Evolutionary conservation across 1,284 basidiomycete genomes (phyloP).

Genomic region (Rhodotorula sp.): DNA sequence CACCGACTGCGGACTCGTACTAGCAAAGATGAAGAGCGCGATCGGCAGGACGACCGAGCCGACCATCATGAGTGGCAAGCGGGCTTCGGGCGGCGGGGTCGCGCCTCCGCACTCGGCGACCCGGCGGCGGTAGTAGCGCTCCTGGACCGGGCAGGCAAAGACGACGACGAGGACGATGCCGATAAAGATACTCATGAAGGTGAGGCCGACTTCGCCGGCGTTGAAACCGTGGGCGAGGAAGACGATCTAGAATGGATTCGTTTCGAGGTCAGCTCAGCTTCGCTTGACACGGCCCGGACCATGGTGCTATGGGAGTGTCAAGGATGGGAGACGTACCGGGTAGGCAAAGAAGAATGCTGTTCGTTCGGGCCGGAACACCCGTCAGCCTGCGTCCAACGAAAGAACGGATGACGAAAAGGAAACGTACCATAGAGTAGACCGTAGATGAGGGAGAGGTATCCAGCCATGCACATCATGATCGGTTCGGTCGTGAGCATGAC

Average conservation of each 20-base stretch:
- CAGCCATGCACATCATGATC: conserved; percentile 64
- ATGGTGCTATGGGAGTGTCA: not conserved
- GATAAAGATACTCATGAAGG: conserved; percentile 25
- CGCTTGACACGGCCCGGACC: not conserved
- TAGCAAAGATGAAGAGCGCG: conserved; percentile 53
- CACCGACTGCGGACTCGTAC: conserved; percentile 50
- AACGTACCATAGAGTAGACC: conserved; percentile 25
- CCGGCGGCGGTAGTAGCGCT: conserved; percentile 28
- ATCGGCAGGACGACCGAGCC: conserved; percentile 49
- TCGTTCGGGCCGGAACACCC: too few species aligned
- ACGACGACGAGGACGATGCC: conserved; percentile 47
- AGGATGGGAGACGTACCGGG: not conserved
- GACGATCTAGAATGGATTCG: not conserved
- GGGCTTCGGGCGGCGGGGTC: conserved; percentile 43
- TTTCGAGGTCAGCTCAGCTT: not conserved
- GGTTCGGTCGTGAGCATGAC: conserved; percentile 63
- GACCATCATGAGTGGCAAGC: conserved; percentile 47
- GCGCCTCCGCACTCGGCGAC: conserved; percentile 11
- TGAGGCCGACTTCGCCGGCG: conserved; percentile 11
- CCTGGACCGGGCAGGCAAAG: conserved; percentile 37
- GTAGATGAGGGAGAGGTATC: conserved; percentile 68
- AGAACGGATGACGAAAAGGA: not conserved
- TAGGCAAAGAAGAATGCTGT: conserved; percentile 17
- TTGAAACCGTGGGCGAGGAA: conserved; percentile 16
- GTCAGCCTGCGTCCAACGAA: too few species aligned